These are phyloP conservation scores for Phaeosphaeriaceae sp. DNA, from an alignment of 2,329 filamentous ascomycete species.

Conservation along the genomic window DNA sequence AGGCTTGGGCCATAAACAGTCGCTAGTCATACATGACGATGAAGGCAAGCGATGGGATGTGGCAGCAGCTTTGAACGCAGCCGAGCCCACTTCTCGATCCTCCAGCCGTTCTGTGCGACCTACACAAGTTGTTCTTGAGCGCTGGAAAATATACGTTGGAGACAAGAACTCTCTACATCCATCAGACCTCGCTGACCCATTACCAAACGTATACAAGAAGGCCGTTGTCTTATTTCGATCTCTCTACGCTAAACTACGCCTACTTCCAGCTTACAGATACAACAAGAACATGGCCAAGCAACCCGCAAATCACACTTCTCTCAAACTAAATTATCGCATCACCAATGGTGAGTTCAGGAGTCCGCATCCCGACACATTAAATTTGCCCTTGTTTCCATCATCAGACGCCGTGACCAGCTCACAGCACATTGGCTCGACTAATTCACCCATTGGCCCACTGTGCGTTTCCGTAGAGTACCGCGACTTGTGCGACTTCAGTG, in stretches of 20 bases:
- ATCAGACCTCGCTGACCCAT: constrained; percentile 62
- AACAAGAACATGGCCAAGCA: constrained; percentile 76
- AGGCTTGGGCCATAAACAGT: constrained; percentile 80
- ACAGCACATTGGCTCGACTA: constrained; percentile 81
- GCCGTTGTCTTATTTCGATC: constrained; percentile 93
- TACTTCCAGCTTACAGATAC: constrained; percentile 87
- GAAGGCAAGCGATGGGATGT: constrained; percentile 94
- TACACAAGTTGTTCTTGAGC: constrained; percentile 83
- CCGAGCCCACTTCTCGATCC: constrained; percentile 57
- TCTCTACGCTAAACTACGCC: constrained; percentile 79
- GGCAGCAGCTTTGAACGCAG: constrained; percentile 75
- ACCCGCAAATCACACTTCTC: constrained; percentile 63
- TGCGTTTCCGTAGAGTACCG: constrained; percentile 83
- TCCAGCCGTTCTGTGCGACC: constrained; percentile 51
- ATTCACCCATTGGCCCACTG: constrained; percentile 85
- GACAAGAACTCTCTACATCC: constrained; percentile 61
- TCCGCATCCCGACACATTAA: constrained; percentile 70
- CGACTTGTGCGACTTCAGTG: constrained; percentile 85
- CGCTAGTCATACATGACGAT: constrained; percentile 85
- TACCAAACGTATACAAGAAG: constrained; percentile 96
- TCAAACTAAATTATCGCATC: constrained; percentile 84
- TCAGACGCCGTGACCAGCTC: constrained; percentile 66
- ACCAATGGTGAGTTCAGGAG: constrained; percentile 63
- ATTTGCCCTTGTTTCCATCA: constrained; percentile 69
- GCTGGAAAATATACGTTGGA: constrained; percentile 87